Conservation (phyloP, 306 rosid species). For the Cicer arietinum region DNA sequence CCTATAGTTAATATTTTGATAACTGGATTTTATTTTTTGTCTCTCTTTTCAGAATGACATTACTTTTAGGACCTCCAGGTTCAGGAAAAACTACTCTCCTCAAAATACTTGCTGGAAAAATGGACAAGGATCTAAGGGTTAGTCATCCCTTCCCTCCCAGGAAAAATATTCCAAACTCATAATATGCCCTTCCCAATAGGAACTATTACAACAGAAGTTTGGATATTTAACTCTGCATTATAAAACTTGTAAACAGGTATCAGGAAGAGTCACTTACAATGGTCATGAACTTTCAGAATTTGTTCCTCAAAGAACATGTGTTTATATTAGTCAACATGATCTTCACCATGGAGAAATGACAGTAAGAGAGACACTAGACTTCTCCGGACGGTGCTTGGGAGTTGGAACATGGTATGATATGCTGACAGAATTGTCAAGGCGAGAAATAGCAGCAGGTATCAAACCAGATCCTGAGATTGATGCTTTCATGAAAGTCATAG, state of each 20-base stretch:
- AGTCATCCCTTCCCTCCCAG: background rate
- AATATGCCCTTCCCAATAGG: too few relatives aligned
- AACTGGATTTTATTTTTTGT: slow-evolving; percentile 16
- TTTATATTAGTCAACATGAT: slow-evolving; percentile 84
- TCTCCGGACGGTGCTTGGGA: slow-evolving; percentile 75
- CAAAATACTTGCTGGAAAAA: slow-evolving; percentile 54
- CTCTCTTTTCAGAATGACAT: slow-evolving; percentile 51
- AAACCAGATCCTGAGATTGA: slow-evolving; percentile 76
- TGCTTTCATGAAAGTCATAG: slow-evolving; percentile 78
- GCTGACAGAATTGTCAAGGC: slow-evolving; percentile 61
- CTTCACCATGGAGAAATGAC: slow-evolving; percentile 85
- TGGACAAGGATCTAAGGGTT: slow-evolving; percentile 56
- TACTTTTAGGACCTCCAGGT: slow-evolving; percentile 59
- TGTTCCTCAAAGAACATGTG: slow-evolving; percentile 86
- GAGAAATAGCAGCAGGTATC: slow-evolving; percentile 60
- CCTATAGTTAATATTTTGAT: background rate
- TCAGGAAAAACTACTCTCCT: slow-evolving; percentile 62
- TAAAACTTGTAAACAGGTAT: slow-evolving; percentile 50
- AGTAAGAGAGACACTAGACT: slow-evolving; percentile 72
- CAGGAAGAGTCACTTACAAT: slow-evolving; percentile 69
- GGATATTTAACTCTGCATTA: background rate
- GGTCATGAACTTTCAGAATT: slow-evolving; percentile 82
- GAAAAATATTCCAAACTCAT: too few relatives aligned
- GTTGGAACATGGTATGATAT: slow-evolving; percentile 70
- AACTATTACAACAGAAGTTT: too few relatives aligned